These are phyloP conservation scores for Penicillium waksmanii DNA, from an alignment of 495 filamentous ascomycete species.

Conservation along the genomic window DNA sequence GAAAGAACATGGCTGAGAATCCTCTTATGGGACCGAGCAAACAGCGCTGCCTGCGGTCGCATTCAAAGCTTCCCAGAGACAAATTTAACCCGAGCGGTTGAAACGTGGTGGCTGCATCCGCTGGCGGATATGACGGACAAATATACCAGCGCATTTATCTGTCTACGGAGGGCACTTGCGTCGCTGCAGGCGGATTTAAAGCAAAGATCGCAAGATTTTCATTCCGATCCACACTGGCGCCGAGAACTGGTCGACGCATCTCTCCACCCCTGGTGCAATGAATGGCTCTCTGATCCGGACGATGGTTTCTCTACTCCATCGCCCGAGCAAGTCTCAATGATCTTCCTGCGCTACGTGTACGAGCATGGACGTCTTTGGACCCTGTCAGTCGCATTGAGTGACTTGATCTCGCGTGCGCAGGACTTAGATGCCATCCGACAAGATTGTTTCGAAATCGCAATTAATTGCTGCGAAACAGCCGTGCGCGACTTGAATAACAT, in stretches of 20 bases:
- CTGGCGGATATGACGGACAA: constrained; percentile 32
- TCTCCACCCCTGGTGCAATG: constrained; percentile 23
- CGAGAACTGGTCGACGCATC: constrained; percentile 22
- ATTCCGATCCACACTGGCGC: constrained; percentile 28
- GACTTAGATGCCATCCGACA: constrained; percentile 48
- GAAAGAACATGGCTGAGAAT: constrained; percentile 36
- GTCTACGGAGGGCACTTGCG: constrained; percentile 22
- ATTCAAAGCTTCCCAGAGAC: constrained; percentile 32
- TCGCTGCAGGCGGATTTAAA: constrained; percentile 20
- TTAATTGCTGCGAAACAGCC: constrained; percentile 31
- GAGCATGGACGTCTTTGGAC: constrained; percentile 34
- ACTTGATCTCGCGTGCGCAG: constrained; percentile 3
- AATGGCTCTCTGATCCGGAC: constrained; percentile 18
- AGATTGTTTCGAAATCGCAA: constrained; percentile 44
- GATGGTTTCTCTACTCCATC: neutral
- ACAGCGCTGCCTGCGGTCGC: constrained; percentile 32
- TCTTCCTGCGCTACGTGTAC: constrained; percentile 31
- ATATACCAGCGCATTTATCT: constrained; percentile 33
- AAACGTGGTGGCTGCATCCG: constrained; percentile 32
- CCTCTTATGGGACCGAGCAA: constrained; percentile 34
- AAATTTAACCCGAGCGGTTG: constrained; percentile 22
- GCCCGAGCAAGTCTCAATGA: constrained; percentile 23
- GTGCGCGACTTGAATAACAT: constrained; percentile 27
- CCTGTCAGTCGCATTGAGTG: constrained; percentile 29
- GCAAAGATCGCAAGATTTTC: constrained; percentile 3